Conservation (phyloP, 2,329 filamentous ascomycete genomes). For the Verruconis gallopava region DNA sequence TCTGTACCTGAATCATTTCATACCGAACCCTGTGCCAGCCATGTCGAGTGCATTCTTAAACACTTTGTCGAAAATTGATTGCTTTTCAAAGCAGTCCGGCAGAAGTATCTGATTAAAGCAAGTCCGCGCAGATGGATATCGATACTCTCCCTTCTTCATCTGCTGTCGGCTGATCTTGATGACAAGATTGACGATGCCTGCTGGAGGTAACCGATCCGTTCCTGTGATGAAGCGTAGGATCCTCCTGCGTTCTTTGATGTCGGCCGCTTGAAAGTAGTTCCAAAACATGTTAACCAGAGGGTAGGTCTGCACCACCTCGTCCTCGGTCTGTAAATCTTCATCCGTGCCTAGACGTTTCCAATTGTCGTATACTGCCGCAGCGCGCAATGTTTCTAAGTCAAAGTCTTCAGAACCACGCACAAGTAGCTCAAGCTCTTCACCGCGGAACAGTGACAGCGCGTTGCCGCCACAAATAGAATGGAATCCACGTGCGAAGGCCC, state of each 20-base stretch:
- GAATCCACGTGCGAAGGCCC: constrained; percentile 88
- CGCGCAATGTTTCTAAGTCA: constrained; percentile 62
- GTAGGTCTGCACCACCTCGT: constrained; percentile 44
- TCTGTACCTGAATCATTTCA: constrained; percentile 53
- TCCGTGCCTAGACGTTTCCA: constrained; percentile 40
- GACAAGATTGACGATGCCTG: constrained; percentile 65
- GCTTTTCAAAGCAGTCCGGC: constrained; percentile 55
- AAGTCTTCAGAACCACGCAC: constrained; percentile 79
- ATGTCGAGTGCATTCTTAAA: constrained; percentile 72
- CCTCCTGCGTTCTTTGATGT: constrained; percentile 57
- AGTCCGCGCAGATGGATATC: constrained; percentile 76
- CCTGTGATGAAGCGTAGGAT: constrained; percentile 80
- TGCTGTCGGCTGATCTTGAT: constrained; percentile 68
- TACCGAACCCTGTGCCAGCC: constrained; percentile 83
- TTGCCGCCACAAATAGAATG: constrained; percentile 86
- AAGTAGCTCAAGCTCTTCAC: constrained; percentile 83
- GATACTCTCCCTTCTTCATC: constrained; percentile 45
- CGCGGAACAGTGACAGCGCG: constrained; percentile 72
- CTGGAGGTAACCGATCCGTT: constrained; percentile 79
- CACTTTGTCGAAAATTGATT: constrained; percentile 48
- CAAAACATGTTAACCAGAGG: constrained; percentile 77
- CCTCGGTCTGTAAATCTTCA: constrained; percentile 18
- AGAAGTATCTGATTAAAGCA: constrained; percentile 81
- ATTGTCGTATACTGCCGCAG: constrained; percentile 70
- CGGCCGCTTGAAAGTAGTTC: constrained; percentile 59